phyloP scores from a whole-genome alignment of 2,329 filamentous ascomycete genomes.

The Neonectria punicea region DNA sequence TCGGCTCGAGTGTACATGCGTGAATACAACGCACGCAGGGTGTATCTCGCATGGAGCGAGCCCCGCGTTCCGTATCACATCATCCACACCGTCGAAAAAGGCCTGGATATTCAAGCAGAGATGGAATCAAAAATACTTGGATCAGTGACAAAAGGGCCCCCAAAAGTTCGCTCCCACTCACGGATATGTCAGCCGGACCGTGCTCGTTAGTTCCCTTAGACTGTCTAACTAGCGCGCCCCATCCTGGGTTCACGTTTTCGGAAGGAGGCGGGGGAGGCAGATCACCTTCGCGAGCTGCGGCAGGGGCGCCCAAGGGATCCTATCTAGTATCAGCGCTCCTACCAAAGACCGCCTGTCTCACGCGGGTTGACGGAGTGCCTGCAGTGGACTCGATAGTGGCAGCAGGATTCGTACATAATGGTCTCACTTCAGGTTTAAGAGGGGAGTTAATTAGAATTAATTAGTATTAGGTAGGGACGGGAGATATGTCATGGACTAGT shows the following conservation, averaged over 20 bases:
- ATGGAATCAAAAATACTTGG: not conserved
- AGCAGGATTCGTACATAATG: not conserved
- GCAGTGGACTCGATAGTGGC: not conserved
- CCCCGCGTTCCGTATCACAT: conserved; percentile 2
- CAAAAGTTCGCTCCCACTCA: not conserved
- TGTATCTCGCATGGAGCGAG: not conserved
- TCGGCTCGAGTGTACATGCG: too few relatives aligned
- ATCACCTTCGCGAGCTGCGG: not conserved
- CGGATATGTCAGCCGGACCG: not conserved
- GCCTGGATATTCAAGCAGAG: not conserved
- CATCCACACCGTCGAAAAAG: not conserved
- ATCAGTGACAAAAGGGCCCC: not conserved
- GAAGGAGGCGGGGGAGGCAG: conserved; percentile 14
- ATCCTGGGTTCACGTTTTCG: not conserved
- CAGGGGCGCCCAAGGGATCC: not conserved
- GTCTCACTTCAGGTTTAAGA: not conserved
- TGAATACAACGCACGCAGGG: not conserved
- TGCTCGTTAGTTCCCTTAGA: not conserved
- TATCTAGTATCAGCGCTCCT: not conserved
- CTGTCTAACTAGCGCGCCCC: conserved; percentile 7
- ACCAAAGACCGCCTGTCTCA: not conserved
- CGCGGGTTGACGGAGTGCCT: not conserved
- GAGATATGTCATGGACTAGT: too few relatives aligned
- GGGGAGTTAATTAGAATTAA: too few relatives aligned
- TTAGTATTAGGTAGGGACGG: too few relatives aligned